Percentiles rank a stretch among this genome's conserved stretches.
phyloP scores from a whole-genome alignment of 225 moss, liverwort and hornwort genomes.

The Physcomitrellopsis africana region DNA sequence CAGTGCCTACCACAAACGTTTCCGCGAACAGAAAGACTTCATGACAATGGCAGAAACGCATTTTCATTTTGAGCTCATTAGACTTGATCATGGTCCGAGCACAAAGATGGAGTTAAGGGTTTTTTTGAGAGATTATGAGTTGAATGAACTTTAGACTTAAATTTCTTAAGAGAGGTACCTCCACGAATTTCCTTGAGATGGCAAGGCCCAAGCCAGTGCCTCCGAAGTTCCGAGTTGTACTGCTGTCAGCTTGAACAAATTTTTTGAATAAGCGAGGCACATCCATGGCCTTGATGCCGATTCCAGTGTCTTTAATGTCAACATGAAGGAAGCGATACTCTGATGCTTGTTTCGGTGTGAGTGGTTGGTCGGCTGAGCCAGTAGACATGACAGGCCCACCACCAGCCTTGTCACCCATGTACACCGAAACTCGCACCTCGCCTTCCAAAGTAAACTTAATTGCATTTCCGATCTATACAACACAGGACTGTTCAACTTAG shows the following conservation, averaged over 20 bases:
- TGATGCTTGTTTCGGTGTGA: constrained; percentile 25
- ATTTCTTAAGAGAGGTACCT: constrained; percentile 30
- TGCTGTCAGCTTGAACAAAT: constrained; percentile 93
- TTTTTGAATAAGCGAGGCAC: constrained; percentile 86
- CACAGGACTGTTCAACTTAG: background rate
- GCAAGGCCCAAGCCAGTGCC: constrained; percentile 93
- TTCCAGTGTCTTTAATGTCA: constrained; percentile 75
- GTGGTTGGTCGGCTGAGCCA: background rate
- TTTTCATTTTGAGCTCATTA: background rate
- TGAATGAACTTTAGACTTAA: background rate
- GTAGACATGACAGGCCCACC: constrained; percentile 28
- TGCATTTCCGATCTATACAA: constrained; percentile 69
- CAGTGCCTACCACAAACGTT: background rate
- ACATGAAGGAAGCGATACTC: constrained; percentile 55
- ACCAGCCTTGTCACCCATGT: constrained; percentile 47
- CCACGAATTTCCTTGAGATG: constrained; percentile 67
- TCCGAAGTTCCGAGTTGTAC: constrained; percentile 79
- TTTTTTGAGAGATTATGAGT: constrained; percentile 4
- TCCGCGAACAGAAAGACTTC: too few relatives aligned
- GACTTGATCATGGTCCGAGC: background rate
- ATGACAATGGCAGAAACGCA: too few relatives aligned
- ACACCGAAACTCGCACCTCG: constrained; percentile 63
- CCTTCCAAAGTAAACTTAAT: constrained; percentile 87
- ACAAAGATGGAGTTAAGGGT: background rate
- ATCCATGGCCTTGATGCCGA: constrained; percentile 72